A percentile compares a stretch with the other conserved stretches of the same genome.
phyloP scores from a whole-genome alignment of 2,329 filamentous ascomycete genomes.

The Neonectria hederae region DNA sequence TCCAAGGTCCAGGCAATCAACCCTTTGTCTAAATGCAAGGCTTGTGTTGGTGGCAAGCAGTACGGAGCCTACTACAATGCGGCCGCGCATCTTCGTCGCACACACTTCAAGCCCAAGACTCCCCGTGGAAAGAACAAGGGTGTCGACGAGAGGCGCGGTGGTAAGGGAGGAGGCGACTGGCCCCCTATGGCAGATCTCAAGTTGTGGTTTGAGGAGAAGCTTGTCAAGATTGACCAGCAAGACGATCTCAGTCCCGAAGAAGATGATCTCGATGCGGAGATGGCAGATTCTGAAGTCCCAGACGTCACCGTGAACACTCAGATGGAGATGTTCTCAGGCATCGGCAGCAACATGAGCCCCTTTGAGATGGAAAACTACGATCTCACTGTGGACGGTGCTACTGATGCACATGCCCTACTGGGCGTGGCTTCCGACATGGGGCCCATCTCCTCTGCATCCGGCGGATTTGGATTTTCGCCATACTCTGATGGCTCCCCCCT shows the following conservation, averaged over 20 bases:
- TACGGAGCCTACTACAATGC: conserved; percentile 97
- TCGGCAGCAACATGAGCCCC: conserved; percentile 34
- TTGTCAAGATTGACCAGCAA: conserved; percentile 54
- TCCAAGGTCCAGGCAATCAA: conserved; percentile 62
- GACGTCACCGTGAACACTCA: conserved; percentile 26
- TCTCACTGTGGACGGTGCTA: conserved; percentile 32
- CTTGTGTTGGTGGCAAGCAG: conserved; percentile 78
- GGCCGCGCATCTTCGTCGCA: conserved; percentile 85
- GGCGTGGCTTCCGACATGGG: conserved; percentile 29
- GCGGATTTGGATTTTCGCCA: conserved; percentile 35
- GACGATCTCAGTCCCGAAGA: conserved; percentile 47
- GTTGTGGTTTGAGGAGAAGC: conserved; percentile 61
- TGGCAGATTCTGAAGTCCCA: conserved; percentile 34
- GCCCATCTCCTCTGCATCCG: conserved; percentile 41
- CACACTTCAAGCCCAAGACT: conserved; percentile 80
- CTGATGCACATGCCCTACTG: conserved; percentile 32
- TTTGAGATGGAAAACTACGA: conserved; percentile 39
- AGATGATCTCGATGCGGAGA: conserved; percentile 45
- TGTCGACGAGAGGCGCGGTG: conserved; percentile 67
- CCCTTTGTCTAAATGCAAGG: conserved; percentile 83
- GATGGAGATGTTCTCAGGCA: conserved; percentile 38
- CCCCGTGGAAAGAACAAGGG: conserved; percentile 56
- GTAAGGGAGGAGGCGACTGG: conserved; percentile 54
- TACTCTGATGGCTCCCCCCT: conserved; percentile 38
- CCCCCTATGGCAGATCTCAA: conserved; percentile 46